phyloP scores from a whole-genome alignment of 179 eudicot genomes.

The Nepenthes alata region DNA sequence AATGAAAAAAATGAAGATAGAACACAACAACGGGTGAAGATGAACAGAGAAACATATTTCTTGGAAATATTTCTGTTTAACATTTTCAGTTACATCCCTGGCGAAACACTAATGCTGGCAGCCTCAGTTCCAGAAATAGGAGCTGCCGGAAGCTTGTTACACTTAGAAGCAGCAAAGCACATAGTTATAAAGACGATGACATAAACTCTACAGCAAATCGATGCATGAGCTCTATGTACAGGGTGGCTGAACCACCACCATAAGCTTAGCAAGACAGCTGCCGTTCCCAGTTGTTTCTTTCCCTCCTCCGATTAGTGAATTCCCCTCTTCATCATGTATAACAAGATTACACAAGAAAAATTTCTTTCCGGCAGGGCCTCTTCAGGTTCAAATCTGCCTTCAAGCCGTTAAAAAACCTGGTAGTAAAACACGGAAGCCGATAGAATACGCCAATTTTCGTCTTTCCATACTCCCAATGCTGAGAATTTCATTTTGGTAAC shows the following conservation, averaged over 20 bases:
- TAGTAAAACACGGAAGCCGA: no score
- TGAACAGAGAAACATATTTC: no score
- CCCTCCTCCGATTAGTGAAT: not conserved
- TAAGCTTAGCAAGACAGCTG: not conserved
- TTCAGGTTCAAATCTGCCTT: constrained; percentile 11
- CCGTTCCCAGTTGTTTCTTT: no score
- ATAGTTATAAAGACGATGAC: not conserved
- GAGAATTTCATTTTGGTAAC: no score
- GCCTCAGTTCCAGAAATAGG: not conserved
- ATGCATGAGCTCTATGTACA: constrained; percentile 2
- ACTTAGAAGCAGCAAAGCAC: not conserved
- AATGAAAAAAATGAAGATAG: no score
- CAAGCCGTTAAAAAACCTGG: no score
- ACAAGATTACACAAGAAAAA: not conserved
- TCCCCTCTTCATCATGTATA: not conserved
- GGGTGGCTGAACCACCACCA: not conserved
- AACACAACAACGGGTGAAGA: no score
- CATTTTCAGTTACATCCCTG: no score
- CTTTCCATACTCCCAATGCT: no score
- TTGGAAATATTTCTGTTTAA: no score
- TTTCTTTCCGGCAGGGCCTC: not conserved
- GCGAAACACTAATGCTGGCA: not conserved
- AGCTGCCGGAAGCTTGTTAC: not conserved
- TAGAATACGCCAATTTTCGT: no score
- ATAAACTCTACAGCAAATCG: not conserved